Evolutionary conservation across 257 asterid genomes (phyloP).

Genomic region (Phtheirospermum japonicum): DNA sequence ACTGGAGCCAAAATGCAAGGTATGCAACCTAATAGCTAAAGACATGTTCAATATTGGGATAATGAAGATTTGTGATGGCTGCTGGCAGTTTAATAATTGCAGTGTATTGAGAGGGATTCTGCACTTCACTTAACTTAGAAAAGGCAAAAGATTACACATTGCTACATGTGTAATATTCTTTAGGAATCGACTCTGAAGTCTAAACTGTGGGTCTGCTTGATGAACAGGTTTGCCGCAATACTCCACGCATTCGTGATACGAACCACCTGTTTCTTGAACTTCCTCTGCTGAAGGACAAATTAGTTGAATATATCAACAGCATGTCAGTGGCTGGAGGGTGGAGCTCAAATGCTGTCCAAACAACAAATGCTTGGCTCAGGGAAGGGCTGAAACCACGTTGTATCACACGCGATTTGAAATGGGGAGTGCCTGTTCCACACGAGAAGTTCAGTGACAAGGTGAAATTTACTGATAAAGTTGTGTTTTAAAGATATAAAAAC

Average conservation of each 20-base stretch:
- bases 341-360: slow-evolving; percentile 93
- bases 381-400: slow-evolving; percentile 83
- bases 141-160: neutral
- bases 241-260: slow-evolving; percentile 71
- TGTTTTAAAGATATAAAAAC: slow-evolving; percentile 12
- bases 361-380: slow-evolving; percentile 81
- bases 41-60: neutral
- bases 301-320: slow-evolving; percentile 56
- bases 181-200: slow-evolving; percentile 12
- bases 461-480: slow-evolving; percentile 20
- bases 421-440: slow-evolving; percentile 98
- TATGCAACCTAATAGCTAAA: slow-evolving; percentile 21
- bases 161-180: neutral
- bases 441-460: slow-evolving; percentile 84
- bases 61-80: neutral
- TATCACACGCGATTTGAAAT: slow-evolving; percentile 88
- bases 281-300: slow-evolving; percentile 64
- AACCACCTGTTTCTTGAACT: slow-evolving; percentile 90
- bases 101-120: neutral
- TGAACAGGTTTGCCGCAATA: slow-evolving; percentile 60
- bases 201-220: slow-evolving; percentile 20
- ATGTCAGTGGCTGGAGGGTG: slow-evolving; percentile 87
- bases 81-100: neutral
- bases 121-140: slow-evolving; percentile 8
- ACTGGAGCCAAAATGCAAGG: slow-evolving; percentile 89